These are phyloP conservation scores for Citrus inodora DNA, from an alignment of 345 rosid species.

Conservation along the genomic window DNA sequence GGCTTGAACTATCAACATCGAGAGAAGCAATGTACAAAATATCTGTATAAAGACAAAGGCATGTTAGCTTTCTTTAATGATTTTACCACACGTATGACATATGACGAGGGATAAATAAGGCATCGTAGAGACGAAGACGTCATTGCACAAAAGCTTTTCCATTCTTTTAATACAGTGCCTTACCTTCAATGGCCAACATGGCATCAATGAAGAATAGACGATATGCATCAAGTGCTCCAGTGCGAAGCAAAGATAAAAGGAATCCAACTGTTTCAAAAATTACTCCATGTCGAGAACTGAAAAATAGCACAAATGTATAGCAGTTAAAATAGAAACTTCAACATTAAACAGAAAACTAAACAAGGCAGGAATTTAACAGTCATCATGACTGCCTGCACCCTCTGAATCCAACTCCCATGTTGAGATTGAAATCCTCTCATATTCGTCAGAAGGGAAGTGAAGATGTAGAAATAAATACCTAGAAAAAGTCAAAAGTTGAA, in stretches of 20 bases:
- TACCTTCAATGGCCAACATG: conserved; percentile 74
- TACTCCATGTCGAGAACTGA: conserved; percentile 66
- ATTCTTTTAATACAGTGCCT: background rate
- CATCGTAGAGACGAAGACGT: background rate
- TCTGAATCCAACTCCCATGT: background rate
- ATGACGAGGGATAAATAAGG: background rate
- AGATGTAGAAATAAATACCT: background rate
- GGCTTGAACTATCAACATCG: conserved; percentile 24
- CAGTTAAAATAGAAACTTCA: background rate
- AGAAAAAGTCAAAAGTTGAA: background rate
- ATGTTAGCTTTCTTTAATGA: conserved; percentile 9
- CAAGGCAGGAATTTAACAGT: background rate
- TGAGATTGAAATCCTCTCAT: background rate
- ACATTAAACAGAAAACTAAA: background rate
- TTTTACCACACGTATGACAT: background rate
- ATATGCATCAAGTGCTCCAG: conserved; percentile 71
- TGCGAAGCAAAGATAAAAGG: conserved; percentile 77
- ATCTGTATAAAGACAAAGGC: conserved; percentile 47
- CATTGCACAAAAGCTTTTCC: background rate
- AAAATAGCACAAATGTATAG: background rate
- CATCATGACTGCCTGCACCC: background rate
- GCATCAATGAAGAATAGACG: conserved; percentile 72
- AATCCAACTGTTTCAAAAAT: conserved; percentile 83
- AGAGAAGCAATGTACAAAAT: conserved; percentile 48
- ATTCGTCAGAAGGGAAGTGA: background rate